Evolutionary conservation across 2,329 filamentous ascomycete species (phyloP).

Genomic region (Arthrobotrys conoides): DNA sequence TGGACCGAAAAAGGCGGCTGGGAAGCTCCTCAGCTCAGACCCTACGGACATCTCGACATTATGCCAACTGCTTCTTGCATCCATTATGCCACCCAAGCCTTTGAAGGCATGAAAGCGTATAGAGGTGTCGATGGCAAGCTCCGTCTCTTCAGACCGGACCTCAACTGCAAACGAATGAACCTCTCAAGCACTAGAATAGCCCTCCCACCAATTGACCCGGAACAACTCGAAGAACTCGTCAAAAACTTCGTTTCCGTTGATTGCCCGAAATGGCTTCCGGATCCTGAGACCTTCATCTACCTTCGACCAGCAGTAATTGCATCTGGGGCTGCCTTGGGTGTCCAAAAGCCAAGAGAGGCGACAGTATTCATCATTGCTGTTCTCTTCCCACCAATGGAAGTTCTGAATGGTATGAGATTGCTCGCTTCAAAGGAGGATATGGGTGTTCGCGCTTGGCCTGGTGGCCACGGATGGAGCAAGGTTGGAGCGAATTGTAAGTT

Average conservation of each 20-base stretch:
- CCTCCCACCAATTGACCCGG: slow-evolving; percentile 79
- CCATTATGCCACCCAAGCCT: slow-evolving; percentile 92
- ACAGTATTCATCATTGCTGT: slow-evolving; percentile 85
- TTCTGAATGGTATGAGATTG: slow-evolving; percentile 67
- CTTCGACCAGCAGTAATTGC: slow-evolving; percentile 89
- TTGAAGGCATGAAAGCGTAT: slow-evolving; percentile 85
- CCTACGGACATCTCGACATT: slow-evolving; percentile 82
- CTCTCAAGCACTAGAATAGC: slow-evolving; percentile 77
- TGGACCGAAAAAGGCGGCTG: slow-evolving; percentile 80
- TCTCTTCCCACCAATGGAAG: slow-evolving; percentile 66
- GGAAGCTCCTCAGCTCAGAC: slow-evolving; percentile 79
- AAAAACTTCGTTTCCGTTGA: slow-evolving; percentile 79
- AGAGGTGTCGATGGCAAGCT: slow-evolving; percentile 79
- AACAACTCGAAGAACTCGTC: slow-evolving; percentile 81
- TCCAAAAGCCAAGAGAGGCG: slow-evolving; percentile 84
- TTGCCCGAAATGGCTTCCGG: slow-evolving; percentile 83
- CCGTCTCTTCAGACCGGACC: slow-evolving; percentile 81
- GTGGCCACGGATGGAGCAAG: slow-evolving; percentile 92
- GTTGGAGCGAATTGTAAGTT: slow-evolving; percentile 85
- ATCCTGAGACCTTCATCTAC: slow-evolving; percentile 82
- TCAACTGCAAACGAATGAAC: slow-evolving; percentile 78
- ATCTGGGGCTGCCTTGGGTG: slow-evolving; percentile 83
- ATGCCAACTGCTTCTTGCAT: slow-evolving; percentile 85
- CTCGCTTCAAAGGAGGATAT: slow-evolving; percentile 85
- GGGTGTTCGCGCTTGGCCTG: slow-evolving; percentile 86